Evolutionary conservation across 805 yeast species (phyloP).

Genomic region (Priceomyces haplophilus): DNA sequence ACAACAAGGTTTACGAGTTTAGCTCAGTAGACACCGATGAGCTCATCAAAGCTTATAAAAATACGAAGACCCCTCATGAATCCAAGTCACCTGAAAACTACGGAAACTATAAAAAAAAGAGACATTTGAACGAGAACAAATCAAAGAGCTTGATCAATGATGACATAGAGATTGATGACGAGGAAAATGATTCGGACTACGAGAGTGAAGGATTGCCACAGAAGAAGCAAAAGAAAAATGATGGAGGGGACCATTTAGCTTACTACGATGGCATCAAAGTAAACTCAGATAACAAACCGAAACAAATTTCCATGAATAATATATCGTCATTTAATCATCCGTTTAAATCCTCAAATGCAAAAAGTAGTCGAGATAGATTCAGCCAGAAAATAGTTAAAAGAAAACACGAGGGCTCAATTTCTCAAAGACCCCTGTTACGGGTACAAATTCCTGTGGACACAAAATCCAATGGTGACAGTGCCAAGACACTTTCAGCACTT

Average conservation of each 20-base stretch:
- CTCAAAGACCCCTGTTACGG: conserved; percentile 54
- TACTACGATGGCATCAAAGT: conserved; percentile 6
- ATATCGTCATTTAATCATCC: conserved; percentile 15
- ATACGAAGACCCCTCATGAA: conserved; percentile 45
- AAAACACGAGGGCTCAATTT: background rate
- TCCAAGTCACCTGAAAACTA: conserved; percentile 63
- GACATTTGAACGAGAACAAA: conserved; percentile 16
- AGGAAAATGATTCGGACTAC: conserved; percentile 31
- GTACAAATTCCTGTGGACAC: conserved; percentile 61
- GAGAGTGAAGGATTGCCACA: conserved; percentile 36
- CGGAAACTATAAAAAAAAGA: conserved; percentile 53
- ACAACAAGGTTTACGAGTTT: conserved; percentile 80
- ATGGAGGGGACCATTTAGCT: conserved; percentile 4
- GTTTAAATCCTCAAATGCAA: background rate
- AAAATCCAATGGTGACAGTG: conserved; percentile 33
- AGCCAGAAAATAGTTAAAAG: background rate
- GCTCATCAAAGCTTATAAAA: conserved; percentile 21
- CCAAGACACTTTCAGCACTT: conserved; percentile 45
- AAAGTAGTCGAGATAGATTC: background rate
- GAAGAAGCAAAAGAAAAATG: conserved; percentile 24
- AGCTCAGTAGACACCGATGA: conserved; percentile 61
- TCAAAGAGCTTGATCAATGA: conserved; percentile 12
- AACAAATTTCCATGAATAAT: conserved; percentile 16
- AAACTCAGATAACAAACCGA: conserved; percentile 13
- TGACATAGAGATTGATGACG: conserved; percentile 18